A percentile compares a stretch with the other conserved stretches of the same genome.
These are phyloP conservation scores for Paracorniculantispora psalliotae DNA, from an alignment of 2,329 filamentous ascomycete species.

Conservation along the genomic window DNA sequence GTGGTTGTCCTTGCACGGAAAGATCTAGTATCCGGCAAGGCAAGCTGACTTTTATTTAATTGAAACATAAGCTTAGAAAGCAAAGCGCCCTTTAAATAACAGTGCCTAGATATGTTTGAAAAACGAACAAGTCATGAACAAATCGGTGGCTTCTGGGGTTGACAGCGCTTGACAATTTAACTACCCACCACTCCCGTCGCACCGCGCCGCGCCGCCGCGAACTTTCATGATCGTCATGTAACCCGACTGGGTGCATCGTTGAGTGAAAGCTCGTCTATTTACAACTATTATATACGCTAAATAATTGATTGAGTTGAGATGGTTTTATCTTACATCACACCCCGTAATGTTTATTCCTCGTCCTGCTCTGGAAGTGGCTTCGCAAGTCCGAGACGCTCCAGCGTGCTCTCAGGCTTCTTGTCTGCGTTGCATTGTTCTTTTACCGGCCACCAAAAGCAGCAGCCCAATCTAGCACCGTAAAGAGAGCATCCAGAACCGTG, in stretches of 20 bases:
- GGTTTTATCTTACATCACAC: neutral
- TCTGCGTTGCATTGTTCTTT: no score
- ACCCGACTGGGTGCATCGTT: neutral
- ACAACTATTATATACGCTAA: neutral
- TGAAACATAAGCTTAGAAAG: no score
- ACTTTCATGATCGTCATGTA: neutral
- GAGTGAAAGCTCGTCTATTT: neutral
- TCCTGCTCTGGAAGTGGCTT: neutral
- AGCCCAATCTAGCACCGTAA: constrained; percentile 19
- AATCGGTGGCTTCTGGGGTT: neutral
- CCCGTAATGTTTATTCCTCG: neutral
- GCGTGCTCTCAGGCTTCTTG: no score
- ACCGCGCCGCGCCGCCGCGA: neutral
- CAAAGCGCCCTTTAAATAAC: neutral
- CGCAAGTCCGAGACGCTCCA: neutral
- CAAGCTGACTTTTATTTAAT: neutral
- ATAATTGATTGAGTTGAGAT: neutral
- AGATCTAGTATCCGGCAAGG: neutral
- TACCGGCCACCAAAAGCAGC: neutral
- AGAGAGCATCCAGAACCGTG: constrained; percentile 21
- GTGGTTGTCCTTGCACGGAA: neutral
- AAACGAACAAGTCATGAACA: neutral
- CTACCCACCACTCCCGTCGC: neutral
- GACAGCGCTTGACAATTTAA: neutral
- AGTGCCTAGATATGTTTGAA: neutral